Evolutionary conservation across 1,284 basidiomycete genomes (phyloP), one percentile per base, ranked within the genome.

Genomic region (Fomitopsis betulina): DNA sequence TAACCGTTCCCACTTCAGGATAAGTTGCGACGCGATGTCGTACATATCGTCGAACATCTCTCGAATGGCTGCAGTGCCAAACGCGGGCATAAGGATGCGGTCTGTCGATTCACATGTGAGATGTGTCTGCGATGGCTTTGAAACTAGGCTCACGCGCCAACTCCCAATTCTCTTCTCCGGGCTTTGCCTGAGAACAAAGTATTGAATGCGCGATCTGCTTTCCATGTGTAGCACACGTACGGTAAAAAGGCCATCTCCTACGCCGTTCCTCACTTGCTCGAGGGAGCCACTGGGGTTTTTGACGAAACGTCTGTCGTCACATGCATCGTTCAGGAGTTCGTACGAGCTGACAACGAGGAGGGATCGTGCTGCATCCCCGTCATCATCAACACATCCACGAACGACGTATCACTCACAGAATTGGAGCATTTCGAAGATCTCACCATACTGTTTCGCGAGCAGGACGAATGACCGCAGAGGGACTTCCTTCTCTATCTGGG

Each of bases 21-120:
- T 60, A 40, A 82, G 71, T 63, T 83, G 80, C 30, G 71, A 68
- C 19, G 71, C 68, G 51, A 82, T 76, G 58, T 82, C 81, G 25
- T 72, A 67, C 80, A 82, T 79, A 61, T 76, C 75, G 54, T 74
- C 72, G 64, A 79, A 77, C 79, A 82, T 81, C 55, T 69, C 71
- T 47, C 70, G 72, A 51, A 81, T 76, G 7, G 73, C 72, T 15
- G 73, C 60, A 0, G 79, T 73, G 21, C 78, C 79, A 67, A 83
- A 83, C 0, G 78, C 76, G 9, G 80, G 80, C 71, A 80, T 77
- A 12, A 83, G 70, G 25, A 83, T 73, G 35, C 79, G 79, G 67
- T 82, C 79, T 76, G 64, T 5, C 3, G 7, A 42, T 3, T 21
- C 39, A 19, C 8, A 9, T n/a, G 50, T 21, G 4, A 8, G 5